Conservation (phyloP, 345 rosid species). For the Geranium brycei region DNA sequence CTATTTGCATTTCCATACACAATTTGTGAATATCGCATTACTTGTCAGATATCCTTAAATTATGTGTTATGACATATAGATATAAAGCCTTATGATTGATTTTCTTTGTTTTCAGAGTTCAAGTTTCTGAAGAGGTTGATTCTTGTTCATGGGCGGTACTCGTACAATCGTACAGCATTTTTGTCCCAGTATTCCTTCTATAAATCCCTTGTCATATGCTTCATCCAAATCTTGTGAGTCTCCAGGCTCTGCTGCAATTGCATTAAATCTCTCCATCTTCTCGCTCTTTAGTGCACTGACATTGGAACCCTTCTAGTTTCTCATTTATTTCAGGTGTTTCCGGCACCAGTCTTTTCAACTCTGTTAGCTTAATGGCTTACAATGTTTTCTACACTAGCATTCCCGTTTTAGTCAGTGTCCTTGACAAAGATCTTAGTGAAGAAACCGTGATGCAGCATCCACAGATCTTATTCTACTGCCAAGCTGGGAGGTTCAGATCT, state of each 20-base stretch:
- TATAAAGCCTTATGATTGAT: conserved; percentile 1
- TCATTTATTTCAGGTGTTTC: conserved; percentile 98
- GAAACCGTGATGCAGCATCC: conserved; percentile 94
- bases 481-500: conserved; percentile 79
- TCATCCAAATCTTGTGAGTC: conserved; percentile 97
- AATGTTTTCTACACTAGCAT: conserved; percentile 93
- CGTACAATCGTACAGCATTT: conserved; percentile 94
- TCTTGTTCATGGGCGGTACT: conserved; percentile 92
- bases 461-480: conserved; percentile 92
- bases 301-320: conserved; percentile 43
- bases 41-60: neutral
- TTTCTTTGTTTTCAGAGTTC: conserved; percentile 54
- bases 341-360: conserved; percentile 95
- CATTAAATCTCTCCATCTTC: neutral
- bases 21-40: neutral
- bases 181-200: conserved; percentile 95
- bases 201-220: conserved; percentile 79
- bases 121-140: conserved; percentile 83
- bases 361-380: conserved; percentile 97
- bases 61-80: neutral
- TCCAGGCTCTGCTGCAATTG: neutral
- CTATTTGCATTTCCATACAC: neutral
- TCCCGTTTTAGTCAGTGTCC: conserved; percentile 83
- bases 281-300: conserved; percentile 22
- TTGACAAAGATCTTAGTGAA: conserved; percentile 96